Evolutionary conservation across 768 basidiomycete species (phyloP).

Genomic region (Galerina sulciceps): DNA sequence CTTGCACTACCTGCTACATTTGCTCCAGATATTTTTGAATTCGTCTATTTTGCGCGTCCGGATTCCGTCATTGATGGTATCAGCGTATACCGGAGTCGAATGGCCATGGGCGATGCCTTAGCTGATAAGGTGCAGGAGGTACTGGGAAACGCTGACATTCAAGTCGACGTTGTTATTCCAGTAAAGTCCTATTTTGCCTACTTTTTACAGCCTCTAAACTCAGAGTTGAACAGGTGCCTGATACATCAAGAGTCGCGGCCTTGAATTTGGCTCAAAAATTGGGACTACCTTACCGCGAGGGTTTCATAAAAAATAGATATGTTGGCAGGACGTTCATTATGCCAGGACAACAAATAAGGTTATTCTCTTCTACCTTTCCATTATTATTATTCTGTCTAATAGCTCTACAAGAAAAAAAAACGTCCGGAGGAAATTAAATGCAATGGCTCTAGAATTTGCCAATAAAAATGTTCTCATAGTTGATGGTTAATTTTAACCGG

Average conservation of each 20-base stretch:
- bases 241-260: conserved; percentile 95
- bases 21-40: conserved; percentile 99
- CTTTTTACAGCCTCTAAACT: neutral
- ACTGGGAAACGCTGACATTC: conserved; percentile 65
- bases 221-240: conserved; percentile 69
- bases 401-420: conserved; percentile 76
- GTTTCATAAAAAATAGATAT: conserved; percentile 98
- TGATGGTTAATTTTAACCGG: conserved; percentile 62
- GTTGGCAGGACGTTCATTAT: conserved; percentile 99
- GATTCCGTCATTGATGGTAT: conserved; percentile 98
- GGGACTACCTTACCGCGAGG: conserved; percentile 91
- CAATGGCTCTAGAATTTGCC: conserved; percentile 96
- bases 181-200: conserved; percentile 41
- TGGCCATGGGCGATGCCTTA: conserved; percentile 98
- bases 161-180: conserved; percentile 96
- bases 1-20: conserved; percentile 74
- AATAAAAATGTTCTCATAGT: conserved; percentile 93
- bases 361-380: conserved; percentile 1
- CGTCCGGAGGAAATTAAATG: conserved; percentile 93
- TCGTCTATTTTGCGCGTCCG: conserved; percentile 96
- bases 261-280: conserved; percentile 93
- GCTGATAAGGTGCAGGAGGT: conserved; percentile 85
- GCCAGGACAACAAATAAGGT: conserved; percentile 98
- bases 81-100: conserved; percentile 95
- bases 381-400: neutral